Conservation (phyloP, 2,329 filamentous ascomycete genomes). For the Aspergillus niger region DNA sequence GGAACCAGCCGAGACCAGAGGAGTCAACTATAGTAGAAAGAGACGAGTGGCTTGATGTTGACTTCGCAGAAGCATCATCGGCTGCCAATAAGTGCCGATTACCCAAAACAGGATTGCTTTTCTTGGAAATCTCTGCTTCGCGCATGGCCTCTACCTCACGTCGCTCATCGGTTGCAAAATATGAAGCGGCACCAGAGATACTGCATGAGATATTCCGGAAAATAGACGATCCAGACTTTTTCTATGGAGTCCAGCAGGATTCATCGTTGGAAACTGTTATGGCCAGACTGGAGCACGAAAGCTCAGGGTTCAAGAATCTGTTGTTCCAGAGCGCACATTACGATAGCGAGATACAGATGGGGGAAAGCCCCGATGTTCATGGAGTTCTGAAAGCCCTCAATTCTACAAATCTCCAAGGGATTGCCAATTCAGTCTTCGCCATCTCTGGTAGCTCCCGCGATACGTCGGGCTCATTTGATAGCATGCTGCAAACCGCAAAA, state of each 20-base stretch:
- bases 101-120: constrained; percentile 81
- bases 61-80: constrained; percentile 68
- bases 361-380: constrained; percentile 62
- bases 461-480: constrained; percentile 60
- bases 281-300: constrained; percentile 83
- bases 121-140: constrained; percentile 72
- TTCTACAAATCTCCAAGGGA: constrained; percentile 77
- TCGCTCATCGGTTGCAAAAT: constrained; percentile 63
- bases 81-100: constrained; percentile 79
- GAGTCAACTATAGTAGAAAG: constrained; percentile 80
- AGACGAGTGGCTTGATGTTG: constrained; percentile 80
- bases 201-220: constrained; percentile 84
- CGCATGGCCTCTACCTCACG: constrained; percentile 61
- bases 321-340: constrained; percentile 89
- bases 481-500: constrained; percentile 75
- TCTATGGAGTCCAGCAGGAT: constrained; percentile 83
- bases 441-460: constrained; percentile 57
- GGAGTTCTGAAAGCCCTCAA: constrained; percentile 77
- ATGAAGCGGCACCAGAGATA: constrained; percentile 63
- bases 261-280: constrained; percentile 77
- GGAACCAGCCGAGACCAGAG: constrained; percentile 72
- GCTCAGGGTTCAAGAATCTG: constrained; percentile 80
- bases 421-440: constrained; percentile 78
- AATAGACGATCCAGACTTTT: constrained; percentile 93
- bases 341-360: constrained; percentile 73